Conservation (phyloP, 2,329 filamentous ascomycete genomes). For the Ceratocystis cacaofunesta region DNA sequence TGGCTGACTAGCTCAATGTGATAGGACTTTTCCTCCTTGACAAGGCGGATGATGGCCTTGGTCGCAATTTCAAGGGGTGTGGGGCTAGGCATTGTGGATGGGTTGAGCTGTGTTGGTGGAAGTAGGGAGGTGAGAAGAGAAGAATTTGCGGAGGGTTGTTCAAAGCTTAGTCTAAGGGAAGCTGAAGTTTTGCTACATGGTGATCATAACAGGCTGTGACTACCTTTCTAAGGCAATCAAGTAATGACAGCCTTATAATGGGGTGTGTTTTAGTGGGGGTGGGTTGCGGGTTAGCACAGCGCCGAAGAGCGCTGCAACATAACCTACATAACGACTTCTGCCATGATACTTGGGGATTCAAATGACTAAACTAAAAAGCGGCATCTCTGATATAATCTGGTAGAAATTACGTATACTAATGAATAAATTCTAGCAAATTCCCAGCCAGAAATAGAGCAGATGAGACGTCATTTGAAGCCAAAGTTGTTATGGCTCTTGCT, state of each 20-base stretch:
- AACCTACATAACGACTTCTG: background rate
- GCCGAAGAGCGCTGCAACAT: background rate
- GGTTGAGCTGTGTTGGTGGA: background rate
- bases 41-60: conserved; percentile 61
- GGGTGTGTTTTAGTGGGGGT: background rate
- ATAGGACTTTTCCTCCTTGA: conserved; percentile 86
- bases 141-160: background rate
- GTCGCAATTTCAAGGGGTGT: conserved; percentile 66
- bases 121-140: background rate
- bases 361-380: too few species aligned
- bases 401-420: too few species aligned
- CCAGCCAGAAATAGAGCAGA: too few species aligned
- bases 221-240: too few species aligned
- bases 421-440: too few species aligned
- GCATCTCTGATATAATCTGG: too few species aligned
- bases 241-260: background rate
- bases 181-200: background rate
- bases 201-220: too few species aligned
- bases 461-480: too few species aligned
- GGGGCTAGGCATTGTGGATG: conserved; percentile 53
- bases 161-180: too few species aligned
- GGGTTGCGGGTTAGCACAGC: background rate
- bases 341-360: too few species aligned
- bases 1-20: conserved; percentile 71
- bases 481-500: too few species aligned